These are phyloP conservation scores for Fusarium dlaminii DNA, from an alignment of 2,329 filamentous ascomycete genomes.

Conservation along the genomic window DNA sequence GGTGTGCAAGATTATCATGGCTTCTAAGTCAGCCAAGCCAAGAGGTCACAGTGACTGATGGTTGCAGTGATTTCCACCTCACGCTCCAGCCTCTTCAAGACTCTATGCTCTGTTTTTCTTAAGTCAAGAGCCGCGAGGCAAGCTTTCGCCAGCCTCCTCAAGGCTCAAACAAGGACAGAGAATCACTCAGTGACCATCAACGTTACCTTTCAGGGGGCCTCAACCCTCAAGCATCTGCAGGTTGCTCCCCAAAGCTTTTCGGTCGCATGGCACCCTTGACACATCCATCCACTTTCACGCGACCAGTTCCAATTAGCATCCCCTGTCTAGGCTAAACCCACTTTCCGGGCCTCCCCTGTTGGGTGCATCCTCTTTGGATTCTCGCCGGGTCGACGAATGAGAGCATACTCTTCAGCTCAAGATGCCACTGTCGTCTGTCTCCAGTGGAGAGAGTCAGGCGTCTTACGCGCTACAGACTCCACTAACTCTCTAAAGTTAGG, in stretches of 20 bases:
- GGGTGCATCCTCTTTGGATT: conserved; percentile 8
- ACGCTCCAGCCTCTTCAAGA: background rate
- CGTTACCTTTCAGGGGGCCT: conserved; percentile 24
- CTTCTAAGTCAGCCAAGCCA: background rate
- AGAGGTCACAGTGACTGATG: background rate
- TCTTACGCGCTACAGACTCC: conserved; percentile 20
- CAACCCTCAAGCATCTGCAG: conserved; percentile 13
- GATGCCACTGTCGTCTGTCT: conserved; percentile 1
- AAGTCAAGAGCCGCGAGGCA: background rate
- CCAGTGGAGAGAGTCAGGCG: conserved; percentile 7
- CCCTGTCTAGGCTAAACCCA: conserved; percentile 18
- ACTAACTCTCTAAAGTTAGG: conserved; percentile 30
- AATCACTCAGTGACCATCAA: background rate
- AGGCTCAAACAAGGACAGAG: background rate
- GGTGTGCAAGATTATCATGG: conserved; percentile 1
- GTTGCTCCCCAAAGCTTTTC: conserved; percentile 18
- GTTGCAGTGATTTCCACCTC: background rate
- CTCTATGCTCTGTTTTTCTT: conserved; percentile 7
- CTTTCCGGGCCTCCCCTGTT: conserved; percentile 31
- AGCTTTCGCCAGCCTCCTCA: conserved; percentile 11
- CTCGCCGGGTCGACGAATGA: conserved; percentile 7
- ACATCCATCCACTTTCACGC: conserved; percentile 1
- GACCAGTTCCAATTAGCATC: conserved; percentile 26
- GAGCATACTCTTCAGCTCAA: conserved; percentile 5
- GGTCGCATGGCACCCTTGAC: conserved; percentile 35